Base-by-base conservation (phyloP, 352 stramenopile species). In the Blastocystis hominis region DNA sequence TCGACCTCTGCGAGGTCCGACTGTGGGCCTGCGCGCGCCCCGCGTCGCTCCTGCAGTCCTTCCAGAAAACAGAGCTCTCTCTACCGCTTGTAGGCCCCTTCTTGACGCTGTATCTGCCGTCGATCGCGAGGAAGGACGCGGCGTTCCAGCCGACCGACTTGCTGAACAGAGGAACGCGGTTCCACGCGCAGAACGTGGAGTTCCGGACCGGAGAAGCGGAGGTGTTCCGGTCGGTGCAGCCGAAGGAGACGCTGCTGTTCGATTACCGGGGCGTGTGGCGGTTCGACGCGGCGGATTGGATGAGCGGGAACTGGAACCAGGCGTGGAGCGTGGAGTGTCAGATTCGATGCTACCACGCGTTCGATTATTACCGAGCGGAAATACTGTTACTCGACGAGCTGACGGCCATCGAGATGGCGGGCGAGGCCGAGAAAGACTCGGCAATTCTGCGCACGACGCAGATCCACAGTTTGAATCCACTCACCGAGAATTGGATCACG, bases 1-100 rank as follows among this genome's bases (percentile, higher is more conserved):
- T 84, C 56, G 59, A 53, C 10, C 30, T 84, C 24, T 44, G n/a
- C 15, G 72, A 84, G 38, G 68, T 84, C 15, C 72, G 72, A 44
- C 50, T 50, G 15, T 84, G 72, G 72, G 54, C 30, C 6, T 61
- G 46, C 47, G 30, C 47, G 17, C 44, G 72, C 53, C 17, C 34
- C 4, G 44, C 17, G 20, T 40, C 10, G 20, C 72, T 84, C 5
- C 6, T 84, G 9, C 72, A 9, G 20, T 38, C 20, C 13, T 30
- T 66, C 34, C 47, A 63, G 30, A 20, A 44, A 17, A 36, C 20
- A 20, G 13, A 44, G 30, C 47, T 84, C 0, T 13, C 59, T 50
- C 34, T 54, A 20, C 38, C 44, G 2, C n/a, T 84, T 17, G 9
- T 47, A 6, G 50, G 50, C n/a, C 50, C 50, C n/a, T 59, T 59